Conservation (phyloP, 495 filamentous ascomycete genomes). For the Baudoinia panamericana region DNA sequence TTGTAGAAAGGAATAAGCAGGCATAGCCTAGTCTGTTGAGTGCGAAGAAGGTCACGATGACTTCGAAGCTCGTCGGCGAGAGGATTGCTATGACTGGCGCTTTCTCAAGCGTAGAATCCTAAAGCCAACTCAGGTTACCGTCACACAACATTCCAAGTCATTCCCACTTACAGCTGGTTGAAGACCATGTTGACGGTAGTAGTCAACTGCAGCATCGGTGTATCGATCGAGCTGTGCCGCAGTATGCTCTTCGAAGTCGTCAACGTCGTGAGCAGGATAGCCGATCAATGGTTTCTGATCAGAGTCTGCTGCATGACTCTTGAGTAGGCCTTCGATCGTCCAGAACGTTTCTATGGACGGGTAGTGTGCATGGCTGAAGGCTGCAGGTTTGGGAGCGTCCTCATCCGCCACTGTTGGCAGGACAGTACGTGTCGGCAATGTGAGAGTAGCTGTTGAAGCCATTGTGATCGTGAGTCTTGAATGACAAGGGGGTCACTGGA, state of each 20-base stretch:
- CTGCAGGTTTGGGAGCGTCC: no score
- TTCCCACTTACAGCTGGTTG: slow-evolving; percentile 4
- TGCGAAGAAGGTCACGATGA: slow-evolving; percentile 34
- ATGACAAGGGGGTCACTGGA: no score
- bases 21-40: slow-evolving; percentile 36
- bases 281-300: slow-evolving; percentile 12
- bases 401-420: no score
- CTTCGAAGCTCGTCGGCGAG: slow-evolving; percentile 34
- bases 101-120: slow-evolving; percentile 17
- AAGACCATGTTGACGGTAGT: slow-evolving; percentile 9
- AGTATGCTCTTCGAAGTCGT: slow-evolving; percentile 16
- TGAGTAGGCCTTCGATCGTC: slow-evolving; percentile 14
- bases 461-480: no score
- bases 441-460: no score
- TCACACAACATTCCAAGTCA: no score
- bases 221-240: slow-evolving; percentile 4
- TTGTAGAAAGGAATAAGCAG: slow-evolving; percentile 36
- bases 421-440: no score
- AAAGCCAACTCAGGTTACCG: neutral
- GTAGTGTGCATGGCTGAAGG: slow-evolving; percentile 7
- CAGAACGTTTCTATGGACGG: slow-evolving; percentile 13
- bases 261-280: slow-evolving; percentile 9
- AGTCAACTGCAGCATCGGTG: slow-evolving; percentile 1
- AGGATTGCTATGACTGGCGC: slow-evolving; percentile 35
- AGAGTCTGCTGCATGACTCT: slow-evolving; percentile 9